Evolutionary conservation across 768 basidiomycete species (phyloP), one percentile per base, ranked within the genome.

Genomic region (Lactarius sanguifluus): DNA sequence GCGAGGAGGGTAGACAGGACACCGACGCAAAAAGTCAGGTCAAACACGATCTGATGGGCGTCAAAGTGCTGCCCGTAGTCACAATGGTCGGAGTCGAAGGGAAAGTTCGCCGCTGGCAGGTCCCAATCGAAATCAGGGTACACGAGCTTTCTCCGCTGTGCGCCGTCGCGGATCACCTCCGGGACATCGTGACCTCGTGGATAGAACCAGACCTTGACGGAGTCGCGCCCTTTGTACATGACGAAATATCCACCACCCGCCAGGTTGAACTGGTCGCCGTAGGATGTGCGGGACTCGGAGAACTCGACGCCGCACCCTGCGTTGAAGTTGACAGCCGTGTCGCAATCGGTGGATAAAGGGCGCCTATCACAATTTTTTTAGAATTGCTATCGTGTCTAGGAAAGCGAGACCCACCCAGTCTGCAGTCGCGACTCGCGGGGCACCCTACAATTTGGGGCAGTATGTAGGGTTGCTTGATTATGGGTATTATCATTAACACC

Each of bases 201-300:
- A 84, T 85, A 88, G 73, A 86, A 89, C 84, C 86, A 91, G 36
- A 89, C 73, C 61, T 78, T 78, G 28, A 86, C 85, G 3, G 74
- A 75, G 0, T 65, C 47, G 10, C 57, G 62, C 30, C 79, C 77
- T 47, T 82, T 80, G 65, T 77, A 72, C 79, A 87, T 78, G 57
- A 79, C 86, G 72, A 81, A 90, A 78, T 78, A 86, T 0, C 89
- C 90, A 30, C 89, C 90, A 32, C 82, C 81, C 16, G 73, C 74
- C 15, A 41, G 34, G 71, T 88, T 87, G 76, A 87, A 85, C 16
- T 66, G 71, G 36, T 71, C 7, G 28, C 85, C 85, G 70, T 81
- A 85, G 15, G 83, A 82, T 9, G 32, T 20, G 23, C 77, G 74
- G 20, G 75, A 66, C 6, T 73, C 74, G 15, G 64, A 71, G 70